A percentile compares a stretch with the other conserved stretches of the same genome.
Conservation (phyloP, 2,329 filamentous ascomycete genomes). For the Geosmithia putterillii region DNA sequence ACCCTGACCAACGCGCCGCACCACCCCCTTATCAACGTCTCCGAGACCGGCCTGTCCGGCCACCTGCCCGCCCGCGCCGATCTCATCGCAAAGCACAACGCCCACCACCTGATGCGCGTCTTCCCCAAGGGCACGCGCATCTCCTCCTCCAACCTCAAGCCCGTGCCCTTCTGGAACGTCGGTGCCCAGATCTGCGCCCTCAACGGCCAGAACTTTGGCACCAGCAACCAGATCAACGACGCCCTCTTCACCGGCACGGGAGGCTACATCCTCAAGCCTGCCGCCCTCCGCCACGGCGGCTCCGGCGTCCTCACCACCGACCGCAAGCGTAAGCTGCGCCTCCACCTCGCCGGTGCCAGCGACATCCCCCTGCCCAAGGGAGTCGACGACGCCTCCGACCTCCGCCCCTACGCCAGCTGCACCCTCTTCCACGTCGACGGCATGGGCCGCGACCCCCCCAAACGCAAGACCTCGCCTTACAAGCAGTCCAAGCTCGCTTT, state of each 20-base stretch:
- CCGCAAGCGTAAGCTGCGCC: conserved; percentile 34
- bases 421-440: conserved; percentile 47
- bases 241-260: conserved; percentile 53
- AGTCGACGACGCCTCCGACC: conserved; percentile 33
- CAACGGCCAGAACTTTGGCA: conserved; percentile 58
- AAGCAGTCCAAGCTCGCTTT: conserved; percentile 45
- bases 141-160: conserved; percentile 50
- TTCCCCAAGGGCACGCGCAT: conserved; percentile 59
- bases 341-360: conserved; percentile 51
- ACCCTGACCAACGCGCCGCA: conserved; percentile 43
- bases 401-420: conserved; percentile 55
- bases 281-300: conserved; percentile 43
- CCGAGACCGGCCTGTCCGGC: conserved; percentile 43
- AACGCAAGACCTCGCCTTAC: conserved; percentile 50
- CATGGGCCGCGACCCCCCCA: conserved; percentile 32
- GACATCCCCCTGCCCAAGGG: conserved; percentile 45
- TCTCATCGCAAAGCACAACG: conserved; percentile 45
- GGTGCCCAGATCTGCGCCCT: conserved; percentile 59
- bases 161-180: conserved; percentile 52
- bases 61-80: conserved; percentile 35
- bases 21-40: conserved; percentile 58
- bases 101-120: conserved; percentile 56
- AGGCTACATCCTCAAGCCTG: conserved; percentile 55
- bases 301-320: conserved; percentile 32
- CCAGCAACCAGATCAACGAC: conserved; percentile 55